Conservation (phyloP, 1,284 basidiomycete genomes). For the Gomphus bonarii region DNA sequence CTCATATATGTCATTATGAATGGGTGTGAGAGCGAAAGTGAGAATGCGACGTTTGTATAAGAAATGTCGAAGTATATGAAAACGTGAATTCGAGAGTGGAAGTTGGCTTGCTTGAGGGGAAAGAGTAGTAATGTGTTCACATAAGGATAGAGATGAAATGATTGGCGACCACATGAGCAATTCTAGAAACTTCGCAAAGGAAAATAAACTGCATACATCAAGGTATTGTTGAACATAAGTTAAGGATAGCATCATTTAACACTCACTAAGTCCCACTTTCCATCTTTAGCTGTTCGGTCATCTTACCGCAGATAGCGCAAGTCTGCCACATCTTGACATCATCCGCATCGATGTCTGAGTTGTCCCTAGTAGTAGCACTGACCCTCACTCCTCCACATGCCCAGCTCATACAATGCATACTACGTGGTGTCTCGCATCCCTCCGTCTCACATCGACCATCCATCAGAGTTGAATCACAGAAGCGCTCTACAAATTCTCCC, state of each 20-base stretch:
- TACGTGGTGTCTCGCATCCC: slow-evolving; percentile 30
- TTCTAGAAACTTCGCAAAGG: slow-evolving; percentile 60
- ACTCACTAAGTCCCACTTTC: slow-evolving; percentile 49
- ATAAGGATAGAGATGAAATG: slow-evolving; percentile 33
- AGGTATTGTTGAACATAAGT: neutral
- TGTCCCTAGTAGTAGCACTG: slow-evolving; percentile 6
- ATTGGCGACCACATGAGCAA: slow-evolving; percentile 48
- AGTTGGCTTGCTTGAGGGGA: slow-evolving; percentile 19
- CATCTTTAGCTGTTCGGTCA: slow-evolving; percentile 31
- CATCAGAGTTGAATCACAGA: slow-evolving; percentile 15
- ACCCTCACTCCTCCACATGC: slow-evolving; percentile 36
- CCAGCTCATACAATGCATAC: slow-evolving; percentile 40
- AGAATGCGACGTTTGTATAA: slow-evolving; percentile 28
- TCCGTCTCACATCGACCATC: slow-evolving; percentile 29
- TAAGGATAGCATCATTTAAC: neutral
- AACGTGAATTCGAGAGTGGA: slow-evolving; percentile 26
- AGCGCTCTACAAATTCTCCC: slow-evolving; percentile 21
- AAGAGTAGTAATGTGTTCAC: slow-evolving; percentile 39
- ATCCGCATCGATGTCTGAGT: slow-evolving; percentile 15
- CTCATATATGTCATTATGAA: slow-evolving; percentile 47
- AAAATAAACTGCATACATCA: slow-evolving; percentile 28
- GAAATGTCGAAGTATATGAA: slow-evolving; percentile 46
- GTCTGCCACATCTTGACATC: slow-evolving; percentile 42
- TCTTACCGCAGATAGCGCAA: slow-evolving; percentile 41
- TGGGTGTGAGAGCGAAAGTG: slow-evolving; percentile 33